Conservation (phyloP, 768 basidiomycete genomes). For the Cubamyces sp. region DNA sequence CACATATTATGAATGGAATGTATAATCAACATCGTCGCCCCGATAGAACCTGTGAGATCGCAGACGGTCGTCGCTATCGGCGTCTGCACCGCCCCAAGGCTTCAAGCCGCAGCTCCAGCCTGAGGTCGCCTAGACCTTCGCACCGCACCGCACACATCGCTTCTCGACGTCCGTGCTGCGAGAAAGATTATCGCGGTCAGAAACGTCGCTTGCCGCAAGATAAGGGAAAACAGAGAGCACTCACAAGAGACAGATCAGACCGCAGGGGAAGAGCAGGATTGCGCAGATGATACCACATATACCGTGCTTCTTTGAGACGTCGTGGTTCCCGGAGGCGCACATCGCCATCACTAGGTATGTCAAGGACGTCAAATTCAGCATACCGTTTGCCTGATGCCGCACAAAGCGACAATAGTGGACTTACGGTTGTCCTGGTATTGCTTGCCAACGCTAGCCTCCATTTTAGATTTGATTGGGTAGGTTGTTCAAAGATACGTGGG, state of each 20-base stretch:
- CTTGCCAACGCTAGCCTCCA: conserved; percentile 3
- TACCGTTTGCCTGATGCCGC: no score
- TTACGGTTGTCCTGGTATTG: conserved; percentile 15
- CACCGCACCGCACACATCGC: conserved; percentile 35
- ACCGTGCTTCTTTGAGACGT: conserved; percentile 35
- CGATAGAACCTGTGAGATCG: no score
- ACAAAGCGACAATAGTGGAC: background rate
- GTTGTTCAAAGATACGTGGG: background rate
- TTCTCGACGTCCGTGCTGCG: conserved; percentile 28
- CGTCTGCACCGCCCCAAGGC: no score
- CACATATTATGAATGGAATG: no score
- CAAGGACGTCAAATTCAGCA: background rate
- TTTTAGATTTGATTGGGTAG: background rate
- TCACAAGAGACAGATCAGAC: conserved; percentile 28
- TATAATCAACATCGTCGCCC: no score
- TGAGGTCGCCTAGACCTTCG: conserved; percentile 9
- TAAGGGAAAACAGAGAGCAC: background rate
- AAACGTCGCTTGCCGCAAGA: background rate
- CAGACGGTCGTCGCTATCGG: no score
- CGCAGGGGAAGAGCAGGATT: conserved; percentile 36
- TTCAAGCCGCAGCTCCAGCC: no score
- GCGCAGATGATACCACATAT: conserved; percentile 39
- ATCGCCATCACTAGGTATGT: conserved; percentile 27
- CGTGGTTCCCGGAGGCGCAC: conserved; percentile 38
- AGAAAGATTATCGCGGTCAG: background rate